Percentiles rank a stretch among this genome's conserved stretches.
Evolutionary conservation across 2,329 filamentous ascomycete genomes (phyloP).

Genomic region (Paraphaeosphaeria sporulosa): DNA sequence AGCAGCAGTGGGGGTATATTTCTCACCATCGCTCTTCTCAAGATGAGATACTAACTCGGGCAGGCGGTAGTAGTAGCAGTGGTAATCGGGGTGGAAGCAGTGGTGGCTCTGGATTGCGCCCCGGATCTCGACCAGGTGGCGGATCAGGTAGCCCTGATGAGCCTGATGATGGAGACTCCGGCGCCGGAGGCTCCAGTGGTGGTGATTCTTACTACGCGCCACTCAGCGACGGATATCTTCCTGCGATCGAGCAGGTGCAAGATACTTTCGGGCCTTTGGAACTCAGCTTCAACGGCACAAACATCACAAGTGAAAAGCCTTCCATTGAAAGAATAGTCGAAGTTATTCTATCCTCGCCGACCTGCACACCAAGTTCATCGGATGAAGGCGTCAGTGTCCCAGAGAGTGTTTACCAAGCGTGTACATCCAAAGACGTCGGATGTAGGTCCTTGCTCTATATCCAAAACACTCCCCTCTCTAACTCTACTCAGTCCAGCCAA

Average conservation of each 20-base stretch:
- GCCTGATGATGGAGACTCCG: too few relatives aligned
- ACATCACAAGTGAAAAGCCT: neutral
- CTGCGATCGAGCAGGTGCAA: slow-evolving; percentile 6
- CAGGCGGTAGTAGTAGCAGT: too few relatives aligned
- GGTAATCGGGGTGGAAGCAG: too few relatives aligned
- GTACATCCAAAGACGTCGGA: neutral
- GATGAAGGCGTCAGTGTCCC: neutral
- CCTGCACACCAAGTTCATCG: neutral
- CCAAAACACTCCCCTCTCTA: neutral
- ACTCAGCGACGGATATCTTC: neutral
- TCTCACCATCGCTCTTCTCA: neutral
- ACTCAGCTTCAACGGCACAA: slow-evolving; percentile 2
- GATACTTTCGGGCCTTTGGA: slow-evolving; percentile 4
- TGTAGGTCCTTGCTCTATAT: neutral
- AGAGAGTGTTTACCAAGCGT: slow-evolving; percentile 3
- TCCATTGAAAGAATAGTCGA: slow-evolving; percentile 1
- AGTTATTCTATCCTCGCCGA: slow-evolving; percentile 5
- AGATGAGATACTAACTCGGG: too few relatives aligned
- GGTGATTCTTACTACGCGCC: neutral
- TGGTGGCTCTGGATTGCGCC: neutral
- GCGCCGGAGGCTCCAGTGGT: too few relatives aligned
- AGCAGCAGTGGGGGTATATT: slow-evolving; percentile 2
- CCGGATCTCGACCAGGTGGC: neutral
- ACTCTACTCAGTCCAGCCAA: slow-evolving; percentile 17
- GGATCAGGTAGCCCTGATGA: neutral